Evolutionary conservation across 345 rosid species (phyloP), one percentile per base, ranked within the genome.

Genomic region (Brassica juncea): DNA sequence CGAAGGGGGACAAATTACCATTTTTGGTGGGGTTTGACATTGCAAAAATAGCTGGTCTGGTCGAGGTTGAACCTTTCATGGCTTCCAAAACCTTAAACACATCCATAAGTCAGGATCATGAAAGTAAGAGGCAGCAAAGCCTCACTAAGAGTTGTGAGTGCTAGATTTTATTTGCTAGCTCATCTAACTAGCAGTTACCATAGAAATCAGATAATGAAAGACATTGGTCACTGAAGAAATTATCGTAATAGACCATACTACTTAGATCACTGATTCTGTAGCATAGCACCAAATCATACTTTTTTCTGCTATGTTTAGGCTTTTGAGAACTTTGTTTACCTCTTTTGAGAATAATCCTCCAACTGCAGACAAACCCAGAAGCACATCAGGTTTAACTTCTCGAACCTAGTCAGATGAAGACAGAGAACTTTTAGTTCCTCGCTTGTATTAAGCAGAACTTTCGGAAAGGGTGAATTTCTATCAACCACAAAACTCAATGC

Each of bases 281-380:
- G 52, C 66, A 72, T 54, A 28, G 71, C 61, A 67, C 54, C 23
- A 60, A 44, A 54, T 61, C 34, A 65, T 66, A 66, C 12, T 71
- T 57, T 34, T 19, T 72, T 14, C 16, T 5, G 0, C 59, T 35
- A 47, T 59, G 44, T 57, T 54, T 25, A 42, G 25, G 68, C 68
- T 30, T 74, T 66, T 71, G 19, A 4, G 1, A 66, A 58, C 57
- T 66, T 59, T 57, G 61, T 61, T 67, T 85, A 95, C 99, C 99
- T 93, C 99, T 81, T 86, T 91, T 10, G 98, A 93, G 79, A 95
- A 93, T 80, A 93, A 81, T 47, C 99, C 99, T 70, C 99, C 99
- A 87, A 95, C 99, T n/a, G 96, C 99, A 75, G 99, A 95, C 80
- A 95, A 87, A 76, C 99, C 99, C 82, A 95, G 98, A 80, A 95